Evolutionary conservation across 2,329 filamentous ascomycete genomes (phyloP).

Genomic region (Colletotrichum paranaense): DNA sequence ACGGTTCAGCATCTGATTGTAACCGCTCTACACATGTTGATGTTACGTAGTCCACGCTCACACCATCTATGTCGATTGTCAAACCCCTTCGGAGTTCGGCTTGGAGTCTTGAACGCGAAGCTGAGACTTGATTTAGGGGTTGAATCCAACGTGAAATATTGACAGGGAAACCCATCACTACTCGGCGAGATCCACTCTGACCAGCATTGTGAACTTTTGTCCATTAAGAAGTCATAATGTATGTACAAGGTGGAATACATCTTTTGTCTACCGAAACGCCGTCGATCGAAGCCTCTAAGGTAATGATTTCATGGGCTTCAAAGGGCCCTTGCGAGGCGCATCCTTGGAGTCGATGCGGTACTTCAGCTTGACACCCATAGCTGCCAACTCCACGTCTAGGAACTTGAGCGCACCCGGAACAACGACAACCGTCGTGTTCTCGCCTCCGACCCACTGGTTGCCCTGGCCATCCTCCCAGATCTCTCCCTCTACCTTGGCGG

Average conservation of each 20-base stretch:
- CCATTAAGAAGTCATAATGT: constrained; percentile 10
- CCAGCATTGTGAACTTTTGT: not conserved
- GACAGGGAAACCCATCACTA: not conserved
- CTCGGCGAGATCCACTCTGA: not conserved
- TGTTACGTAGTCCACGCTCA: not conserved
- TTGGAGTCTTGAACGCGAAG: not conserved
- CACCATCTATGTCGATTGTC: not conserved
- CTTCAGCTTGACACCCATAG: constrained; percentile 96
- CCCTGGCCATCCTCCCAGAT: constrained; percentile 95
- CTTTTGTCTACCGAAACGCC: constrained; percentile 33
- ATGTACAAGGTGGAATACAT: constrained; percentile 15
- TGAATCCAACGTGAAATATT: not conserved
- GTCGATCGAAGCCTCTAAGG: constrained; percentile 18
- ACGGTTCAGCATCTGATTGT: not conserved
- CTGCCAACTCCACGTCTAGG: constrained; percentile 92
- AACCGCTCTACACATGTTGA: not conserved
- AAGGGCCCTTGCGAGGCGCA: constrained; percentile 63
- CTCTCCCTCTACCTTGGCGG: constrained; percentile 72
- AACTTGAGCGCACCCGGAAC: constrained; percentile 94
- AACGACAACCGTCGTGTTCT: constrained; percentile 90
- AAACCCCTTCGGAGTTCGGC: not conserved
- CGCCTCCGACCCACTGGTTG: constrained; percentile 85
- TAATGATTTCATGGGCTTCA: constrained; percentile 51
- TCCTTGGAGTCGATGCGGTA: constrained; percentile 78
- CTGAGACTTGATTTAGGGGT: not conserved